Evolutionary conservation across 305 asterid genomes (phyloP).

Genomic region (Andrographis paniculata): DNA sequence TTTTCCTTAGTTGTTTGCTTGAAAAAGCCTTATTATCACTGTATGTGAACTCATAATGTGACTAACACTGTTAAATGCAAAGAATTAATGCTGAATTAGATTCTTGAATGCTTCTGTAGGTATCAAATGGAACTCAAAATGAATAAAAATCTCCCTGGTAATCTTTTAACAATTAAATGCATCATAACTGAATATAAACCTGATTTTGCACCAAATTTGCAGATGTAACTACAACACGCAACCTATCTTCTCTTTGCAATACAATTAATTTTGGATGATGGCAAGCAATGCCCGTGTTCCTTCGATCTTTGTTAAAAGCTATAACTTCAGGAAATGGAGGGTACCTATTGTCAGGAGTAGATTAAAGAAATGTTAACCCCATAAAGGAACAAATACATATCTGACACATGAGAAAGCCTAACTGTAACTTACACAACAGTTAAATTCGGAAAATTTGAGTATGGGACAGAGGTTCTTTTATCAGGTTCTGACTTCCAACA

Average conservation of each 20-base stretch:
- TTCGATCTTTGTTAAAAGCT: constrained; percentile 81
- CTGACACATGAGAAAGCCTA: constrained; percentile 9
- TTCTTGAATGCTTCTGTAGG: constrained; percentile 3
- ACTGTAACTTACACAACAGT: constrained; percentile 60
- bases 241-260: constrained; percentile 63
- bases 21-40: neutral
- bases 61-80: neutral
- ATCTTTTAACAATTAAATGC: constrained; percentile 13
- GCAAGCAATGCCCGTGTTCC: constrained; percentile 77
- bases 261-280: constrained; percentile 88
- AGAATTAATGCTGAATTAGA: neutral
- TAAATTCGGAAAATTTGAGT: constrained; percentile 57
- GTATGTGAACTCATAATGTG: neutral
- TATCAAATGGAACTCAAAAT: neutral
- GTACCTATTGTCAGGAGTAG: constrained; percentile 42
- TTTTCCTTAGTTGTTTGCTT: neutral
- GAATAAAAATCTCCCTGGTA: constrained; percentile 11
- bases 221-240: constrained; percentile 78
- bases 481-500: constrained; percentile 72
- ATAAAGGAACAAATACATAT: constrained; percentile 21
- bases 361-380: constrained; percentile 20
- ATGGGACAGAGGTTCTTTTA: constrained; percentile 55
- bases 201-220: constrained; percentile 86
- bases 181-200: constrained; percentile 33
- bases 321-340: constrained; percentile 87